Evolutionary conservation across 1,284 basidiomycete species (phyloP), one percentile per base, ranked within the genome.

Genomic region (Tremellales sp.): DNA sequence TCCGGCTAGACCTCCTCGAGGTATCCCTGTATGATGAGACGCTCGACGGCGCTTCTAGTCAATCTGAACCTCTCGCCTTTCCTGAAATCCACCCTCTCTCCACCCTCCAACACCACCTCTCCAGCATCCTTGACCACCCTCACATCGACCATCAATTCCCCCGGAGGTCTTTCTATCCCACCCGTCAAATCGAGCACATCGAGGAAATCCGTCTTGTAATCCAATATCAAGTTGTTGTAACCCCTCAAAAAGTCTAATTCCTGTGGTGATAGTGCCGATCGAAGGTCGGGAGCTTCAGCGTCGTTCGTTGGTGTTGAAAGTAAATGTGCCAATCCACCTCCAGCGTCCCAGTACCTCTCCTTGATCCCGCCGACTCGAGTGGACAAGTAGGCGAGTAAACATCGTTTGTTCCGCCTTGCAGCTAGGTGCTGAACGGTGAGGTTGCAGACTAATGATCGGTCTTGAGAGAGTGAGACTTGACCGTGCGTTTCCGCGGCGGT

Each of bases 61-160:
- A 96, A 84, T 77, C 90, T 82, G 65, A 90, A 92, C 51, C 91
- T 76, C 73, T 91, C 86, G 0, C 91, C 92, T 70, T 85, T 87
- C 61, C 82, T 81, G 67, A 97, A 91, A 68, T 92, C 86, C 51
- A 97, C 84, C 52, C 81, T 82, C 27, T 90, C 90, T 17, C 75
- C 71, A 49, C 85, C 76, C 70, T 96, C 90, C 4, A 92, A 89
- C 66, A 91, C 84, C 36, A 97, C 89, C 44, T 86, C 82, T 3
- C 90, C 90, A 53, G 89, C 92, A 62, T 96, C 90, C 58, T 80
- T 80, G 23, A 89, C 55, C 24, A 75, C 75, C 40, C 69, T 64
- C 13, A 76, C 72, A 52, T 73, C 68, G 36, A 75, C 68, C 59
- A 74, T 72, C 40, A 76, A 56, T 46, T 75, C 74, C 11, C 71